phyloP scores from a whole-genome alignment of 176 grass and related monocot genomes.

The Oropetium thomaeum region DNA sequence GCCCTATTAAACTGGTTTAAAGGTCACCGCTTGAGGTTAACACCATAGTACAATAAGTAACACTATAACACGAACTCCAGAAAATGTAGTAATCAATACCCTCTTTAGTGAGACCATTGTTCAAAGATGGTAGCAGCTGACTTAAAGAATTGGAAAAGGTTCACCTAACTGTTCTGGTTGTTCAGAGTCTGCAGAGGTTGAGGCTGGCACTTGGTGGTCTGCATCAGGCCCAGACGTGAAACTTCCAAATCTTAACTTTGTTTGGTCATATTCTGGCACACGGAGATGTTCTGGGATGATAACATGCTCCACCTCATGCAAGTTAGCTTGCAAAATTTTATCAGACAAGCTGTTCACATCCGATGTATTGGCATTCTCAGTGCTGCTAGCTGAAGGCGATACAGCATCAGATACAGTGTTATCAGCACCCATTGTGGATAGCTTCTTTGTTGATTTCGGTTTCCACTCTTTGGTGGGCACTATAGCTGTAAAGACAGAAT shows the following conservation, averaged over 20 bases:
- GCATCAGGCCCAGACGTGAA: constrained; percentile 49
- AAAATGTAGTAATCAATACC: neutral
- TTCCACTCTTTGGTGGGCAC: constrained; percentile 70
- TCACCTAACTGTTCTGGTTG: constrained; percentile 52
- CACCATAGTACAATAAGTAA: neutral
- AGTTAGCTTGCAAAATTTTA: constrained; percentile 52
- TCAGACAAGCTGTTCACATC: constrained; percentile 42
- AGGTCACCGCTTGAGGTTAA: neutral
- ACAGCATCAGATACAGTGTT: constrained; percentile 18
- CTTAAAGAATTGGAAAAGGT: constrained; percentile 29
- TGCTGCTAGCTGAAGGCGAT: constrained; percentile 32
- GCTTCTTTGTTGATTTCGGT: constrained; percentile 58
- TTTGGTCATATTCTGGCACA: constrained; percentile 61
- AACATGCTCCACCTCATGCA: constrained; percentile 54
- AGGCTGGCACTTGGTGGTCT: constrained; percentile 21
- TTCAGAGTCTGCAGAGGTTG: constrained; percentile 38
- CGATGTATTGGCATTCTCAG: constrained; percentile 27
- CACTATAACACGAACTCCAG: neutral
- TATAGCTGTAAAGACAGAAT: constrained; percentile 31
- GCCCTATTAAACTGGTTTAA: neutral
- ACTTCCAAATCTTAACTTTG: constrained; percentile 72
- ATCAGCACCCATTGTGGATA: constrained; percentile 15
- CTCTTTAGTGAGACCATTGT: neutral
- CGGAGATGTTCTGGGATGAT: constrained; percentile 78
- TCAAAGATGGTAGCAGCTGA: neutral